Conservation (phyloP, 257 asterid genomes). For the Ligustrum vulgare region DNA sequence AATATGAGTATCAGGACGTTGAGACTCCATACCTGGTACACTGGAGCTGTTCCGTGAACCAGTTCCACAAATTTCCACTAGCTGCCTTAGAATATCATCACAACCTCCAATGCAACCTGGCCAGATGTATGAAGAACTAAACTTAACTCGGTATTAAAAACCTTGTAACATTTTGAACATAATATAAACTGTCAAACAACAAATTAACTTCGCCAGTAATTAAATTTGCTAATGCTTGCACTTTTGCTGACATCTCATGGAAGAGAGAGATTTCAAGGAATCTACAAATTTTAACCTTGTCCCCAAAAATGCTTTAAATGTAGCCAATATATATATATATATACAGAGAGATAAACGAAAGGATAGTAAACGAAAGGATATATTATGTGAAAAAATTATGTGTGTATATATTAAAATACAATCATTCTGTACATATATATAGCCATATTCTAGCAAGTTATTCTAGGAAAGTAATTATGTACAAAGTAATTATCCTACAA, state of each 20-base stretch:
- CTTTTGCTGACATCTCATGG: neutral
- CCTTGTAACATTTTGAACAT: neutral
- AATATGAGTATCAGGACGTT: neutral
- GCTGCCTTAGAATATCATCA: slow-evolving; percentile 74
- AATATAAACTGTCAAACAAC: neutral
- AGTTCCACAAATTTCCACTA: slow-evolving; percentile 88
- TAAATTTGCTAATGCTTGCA: neutral
- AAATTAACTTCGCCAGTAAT: neutral
- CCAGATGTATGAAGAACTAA: slow-evolving; percentile 21
- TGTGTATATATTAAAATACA: too few species aligned
- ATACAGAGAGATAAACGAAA: too few species aligned
- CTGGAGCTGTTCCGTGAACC: slow-evolving; percentile 71
- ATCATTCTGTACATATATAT: too few species aligned
- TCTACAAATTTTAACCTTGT: neutral
- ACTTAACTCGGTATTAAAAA: slow-evolving; percentile 1
- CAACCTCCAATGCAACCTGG: slow-evolving; percentile 98
- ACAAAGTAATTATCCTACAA: too few species aligned
- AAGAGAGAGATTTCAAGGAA: neutral
- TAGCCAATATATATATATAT: neutral
- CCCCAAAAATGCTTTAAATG: neutral
- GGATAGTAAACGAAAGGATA: too few species aligned
- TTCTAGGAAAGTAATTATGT: too few species aligned
- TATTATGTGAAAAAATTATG: too few species aligned
- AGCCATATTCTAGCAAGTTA: too few species aligned
- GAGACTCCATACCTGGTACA: slow-evolving; percentile 50